phyloP scores from a whole-genome alignment of 305 asterid species.

The Stenogyne calaminthoides region DNA sequence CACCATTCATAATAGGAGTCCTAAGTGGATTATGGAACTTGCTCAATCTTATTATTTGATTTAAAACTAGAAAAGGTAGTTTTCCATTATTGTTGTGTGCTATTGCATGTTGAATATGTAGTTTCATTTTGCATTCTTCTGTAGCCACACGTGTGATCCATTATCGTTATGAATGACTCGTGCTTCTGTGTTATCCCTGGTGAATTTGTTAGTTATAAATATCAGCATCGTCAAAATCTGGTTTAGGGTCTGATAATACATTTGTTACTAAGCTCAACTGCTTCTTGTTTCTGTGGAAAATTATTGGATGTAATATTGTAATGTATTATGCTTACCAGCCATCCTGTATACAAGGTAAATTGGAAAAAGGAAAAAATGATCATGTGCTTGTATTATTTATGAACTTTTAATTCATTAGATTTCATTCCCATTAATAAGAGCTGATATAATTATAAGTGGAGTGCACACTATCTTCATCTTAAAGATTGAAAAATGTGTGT shows the following conservation, averaged over 20 bases:
- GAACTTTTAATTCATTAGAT: not conserved
- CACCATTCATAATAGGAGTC: not conserved
- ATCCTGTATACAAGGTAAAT: not conserved
- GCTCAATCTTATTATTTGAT: constrained; percentile 8
- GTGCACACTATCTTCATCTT: not conserved
- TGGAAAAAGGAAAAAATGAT: not conserved
- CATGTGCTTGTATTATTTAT: not conserved
- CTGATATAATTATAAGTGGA: not conserved
- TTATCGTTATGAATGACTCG: not conserved
- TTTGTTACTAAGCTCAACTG: not conserved
- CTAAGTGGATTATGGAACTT: not conserved
- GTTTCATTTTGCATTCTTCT: not conserved
- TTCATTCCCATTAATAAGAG: not conserved
- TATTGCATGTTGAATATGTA: not conserved
- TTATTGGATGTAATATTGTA: not conserved
- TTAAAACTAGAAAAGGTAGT: not conserved
- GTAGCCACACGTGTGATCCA: not conserved
- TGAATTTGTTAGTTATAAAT: not conserved
- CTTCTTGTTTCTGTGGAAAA: not conserved
- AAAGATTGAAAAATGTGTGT: not conserved
- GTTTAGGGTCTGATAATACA: not conserved
- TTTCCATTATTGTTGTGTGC: not conserved
- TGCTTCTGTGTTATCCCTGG: not conserved
- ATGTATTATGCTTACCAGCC: not conserved
- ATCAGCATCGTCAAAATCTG: constrained; percentile 1